Evolutionary conservation across 2,329 filamentous ascomycete species (phyloP).

Genomic region (Fusarium austroafricanum): DNA sequence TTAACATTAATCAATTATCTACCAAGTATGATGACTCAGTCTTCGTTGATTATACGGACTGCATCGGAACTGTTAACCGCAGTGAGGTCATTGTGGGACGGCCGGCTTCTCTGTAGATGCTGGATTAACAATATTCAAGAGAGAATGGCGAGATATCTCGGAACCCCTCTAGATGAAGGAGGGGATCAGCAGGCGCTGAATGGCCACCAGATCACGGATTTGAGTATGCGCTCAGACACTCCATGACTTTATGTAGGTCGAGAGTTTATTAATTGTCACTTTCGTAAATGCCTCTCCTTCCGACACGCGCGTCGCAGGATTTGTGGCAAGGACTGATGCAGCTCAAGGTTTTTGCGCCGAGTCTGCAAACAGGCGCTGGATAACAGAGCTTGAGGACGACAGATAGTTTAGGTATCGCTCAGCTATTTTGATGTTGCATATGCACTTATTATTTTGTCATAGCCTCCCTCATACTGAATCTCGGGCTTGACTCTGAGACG

Average conservation of each 20-base stretch:
- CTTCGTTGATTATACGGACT: conserved; percentile 11
- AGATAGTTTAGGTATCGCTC: not conserved
- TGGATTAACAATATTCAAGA: conserved; percentile 38
- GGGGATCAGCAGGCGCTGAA: conserved; percentile 13
- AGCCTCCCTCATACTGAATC: not conserved
- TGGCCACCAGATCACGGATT: conserved; percentile 7
- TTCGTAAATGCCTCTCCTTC: conserved; percentile 20
- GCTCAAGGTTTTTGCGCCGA: conserved; percentile 4
- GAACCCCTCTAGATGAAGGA: conserved; percentile 16
- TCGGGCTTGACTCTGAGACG: conserved; percentile 18
- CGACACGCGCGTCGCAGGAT: not conserved
- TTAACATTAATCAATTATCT: not conserved
- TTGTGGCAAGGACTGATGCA: conserved; percentile 9
- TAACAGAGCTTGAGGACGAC: not conserved
- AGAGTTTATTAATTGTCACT: conserved; percentile 1
- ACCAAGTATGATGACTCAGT: not conserved
- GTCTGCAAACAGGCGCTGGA: not conserved
- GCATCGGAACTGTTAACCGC: conserved; percentile 13
- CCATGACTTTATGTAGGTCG: not conserved
- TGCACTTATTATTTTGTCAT: not conserved
- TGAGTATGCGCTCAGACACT: conserved; percentile 3
- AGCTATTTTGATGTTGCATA: not conserved
- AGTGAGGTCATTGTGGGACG: conserved; percentile 39
- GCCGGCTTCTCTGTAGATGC: conserved; percentile 24
- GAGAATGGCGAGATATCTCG: conserved; percentile 43